Evolutionary conservation across 208 protist species (phyloP).

Genomic region (Trichomonas vaginalis): DNA sequence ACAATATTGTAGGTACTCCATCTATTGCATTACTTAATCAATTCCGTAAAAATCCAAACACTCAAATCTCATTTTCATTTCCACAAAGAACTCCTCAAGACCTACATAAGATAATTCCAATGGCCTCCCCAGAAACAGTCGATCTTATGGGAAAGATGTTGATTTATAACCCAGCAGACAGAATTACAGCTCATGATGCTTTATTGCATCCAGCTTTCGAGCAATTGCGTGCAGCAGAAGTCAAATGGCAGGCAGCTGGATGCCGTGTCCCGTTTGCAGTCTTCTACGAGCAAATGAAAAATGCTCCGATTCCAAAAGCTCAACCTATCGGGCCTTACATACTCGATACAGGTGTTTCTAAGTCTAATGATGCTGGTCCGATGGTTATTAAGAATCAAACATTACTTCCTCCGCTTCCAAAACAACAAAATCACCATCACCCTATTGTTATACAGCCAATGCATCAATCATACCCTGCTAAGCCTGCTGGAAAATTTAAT

Average conservation of each 20-base stretch:
- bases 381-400: background rate
- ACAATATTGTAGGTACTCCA: background rate
- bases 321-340: background rate
- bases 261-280: background rate
- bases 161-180: background rate
- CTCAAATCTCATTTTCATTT: background rate
- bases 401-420: background rate
- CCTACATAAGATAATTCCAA: background rate
- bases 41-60: background rate
- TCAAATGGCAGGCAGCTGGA: background rate
- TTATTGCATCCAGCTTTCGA: background rate
- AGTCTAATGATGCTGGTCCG: background rate
- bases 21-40: background rate
- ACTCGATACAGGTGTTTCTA: background rate
- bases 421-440: background rate
- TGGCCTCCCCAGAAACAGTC: background rate
- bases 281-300: background rate
- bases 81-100: background rate
- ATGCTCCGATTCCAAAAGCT: background rate
- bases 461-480: background rate
- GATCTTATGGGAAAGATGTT: background rate
- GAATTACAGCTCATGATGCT: background rate
- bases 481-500: background rate
- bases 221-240: background rate
- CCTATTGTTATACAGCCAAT: background rate